A percentile compares a stretch with the other conserved stretches of the same genome.
These are phyloP conservation scores for Fraxinus americana DNA, from an alignment of 257 asterid species.

Conservation along the genomic window DNA sequence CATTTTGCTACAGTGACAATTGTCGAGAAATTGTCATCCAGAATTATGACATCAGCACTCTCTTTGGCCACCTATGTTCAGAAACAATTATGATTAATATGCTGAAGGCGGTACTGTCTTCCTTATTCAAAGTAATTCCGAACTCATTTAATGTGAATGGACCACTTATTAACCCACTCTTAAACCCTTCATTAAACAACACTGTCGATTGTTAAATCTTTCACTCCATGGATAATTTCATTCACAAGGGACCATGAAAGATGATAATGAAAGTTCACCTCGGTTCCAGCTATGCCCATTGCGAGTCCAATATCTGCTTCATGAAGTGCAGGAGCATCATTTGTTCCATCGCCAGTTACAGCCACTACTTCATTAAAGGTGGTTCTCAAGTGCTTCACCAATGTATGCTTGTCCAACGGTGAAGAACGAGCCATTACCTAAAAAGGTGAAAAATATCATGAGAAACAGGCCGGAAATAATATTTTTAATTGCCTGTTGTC, in stretches of 20 bases:
- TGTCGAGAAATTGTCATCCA: conserved; percentile 92
- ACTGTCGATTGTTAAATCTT: not conserved
- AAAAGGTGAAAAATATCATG: not conserved
- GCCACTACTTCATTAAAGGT: conserved; percentile 93
- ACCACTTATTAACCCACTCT: too few relatives aligned
- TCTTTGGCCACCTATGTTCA: conserved; percentile 79
- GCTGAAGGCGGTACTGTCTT: not conserved
- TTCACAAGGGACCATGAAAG: not conserved
- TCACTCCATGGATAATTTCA: not conserved
- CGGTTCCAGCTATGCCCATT: conserved; percentile 98
- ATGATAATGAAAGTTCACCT: conserved; percentile 45
- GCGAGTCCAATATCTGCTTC: conserved; percentile 99
- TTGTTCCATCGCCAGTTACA: conserved; percentile 97
- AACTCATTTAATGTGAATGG: too few relatives aligned
- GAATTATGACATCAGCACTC: conserved; percentile 90
- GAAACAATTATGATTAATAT: not conserved
- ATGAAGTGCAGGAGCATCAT: conserved; percentile 98
- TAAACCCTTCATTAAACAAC: too few relatives aligned
- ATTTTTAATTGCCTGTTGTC: not conserved
- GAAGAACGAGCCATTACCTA: conserved; percentile 99
- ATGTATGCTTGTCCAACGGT: conserved; percentile 85
- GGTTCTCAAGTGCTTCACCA: conserved; percentile 84
- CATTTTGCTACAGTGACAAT: conserved; percentile 87
- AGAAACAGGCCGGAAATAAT: not conserved
- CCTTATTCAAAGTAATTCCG: too few relatives aligned